Evolutionary conservation across 2,329 filamentous ascomycete genomes (phyloP), one percentile per base, ranked within the genome.

Genomic region (Hymenoscyphus repandus): DNA sequence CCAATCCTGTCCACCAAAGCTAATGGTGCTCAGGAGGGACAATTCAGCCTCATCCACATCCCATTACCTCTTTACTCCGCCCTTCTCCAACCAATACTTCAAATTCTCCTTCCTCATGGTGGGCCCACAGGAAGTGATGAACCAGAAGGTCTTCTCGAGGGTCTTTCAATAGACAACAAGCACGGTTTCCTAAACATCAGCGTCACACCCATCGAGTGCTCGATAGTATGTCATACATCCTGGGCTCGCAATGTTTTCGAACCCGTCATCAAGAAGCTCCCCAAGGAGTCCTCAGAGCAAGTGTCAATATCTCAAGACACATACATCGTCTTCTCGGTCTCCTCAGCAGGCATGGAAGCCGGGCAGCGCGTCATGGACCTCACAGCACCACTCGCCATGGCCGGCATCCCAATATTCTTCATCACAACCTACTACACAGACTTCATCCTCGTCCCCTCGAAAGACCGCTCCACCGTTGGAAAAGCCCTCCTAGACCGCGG

Each of bases 381-480:
- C 55, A 96, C 91, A 6, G 91, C 85, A 47, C 93, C 92, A 5
- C 76, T 97, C 31, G 92, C 93, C 27, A 78, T 96, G 66, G 92
- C 92, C 45, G 89, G 90, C 61, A 93, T 97, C 47, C 88, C 92
- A 47, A 95, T 99, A 65, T 96, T 97, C 75, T 97, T 97, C 77
- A 95, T 96, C 68, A 96, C 92, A 3, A 96, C 90, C 31, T 99
- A 97, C 70, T 97, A 95, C 70, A 93, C 88, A 32, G 92, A 99
- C 72, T 97, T 96, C 70, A 95, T 99, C 61, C 78, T 97, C 33
- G 90, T 96, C 1, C 91, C 93, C 0, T 77, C 77, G 47, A 87
- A 84, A 64, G 83, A 86, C 62, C 83, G 86, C 45, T 72, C 79
- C 22, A 85, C 83, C 36, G 91, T 97, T 43, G 82, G 90, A 32